Percentiles rank a stretch among this genome's conserved stretches.
phyloP scores from a whole-genome alignment of 441 rosid genomes.

The Bruguiera hainesii region DNA sequence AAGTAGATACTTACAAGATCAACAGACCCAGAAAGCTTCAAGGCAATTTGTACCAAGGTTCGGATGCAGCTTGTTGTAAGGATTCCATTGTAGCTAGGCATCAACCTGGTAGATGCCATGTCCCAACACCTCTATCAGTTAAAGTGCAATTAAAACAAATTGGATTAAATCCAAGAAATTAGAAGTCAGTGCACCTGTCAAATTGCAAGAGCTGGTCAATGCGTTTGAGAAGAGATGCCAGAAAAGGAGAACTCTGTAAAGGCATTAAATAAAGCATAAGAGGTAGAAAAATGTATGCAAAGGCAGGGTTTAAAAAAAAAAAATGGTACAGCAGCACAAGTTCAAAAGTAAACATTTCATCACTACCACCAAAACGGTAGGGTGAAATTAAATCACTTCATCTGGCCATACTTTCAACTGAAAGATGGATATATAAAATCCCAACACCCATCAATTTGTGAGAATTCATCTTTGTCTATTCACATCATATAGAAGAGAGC shows the following conservation, averaged over 20 bases:
- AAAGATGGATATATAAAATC: neutral
- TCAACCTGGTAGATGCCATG: constrained; percentile 53
- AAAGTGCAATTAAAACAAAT: constrained; percentile 11
- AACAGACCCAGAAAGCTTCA: constrained; percentile 77
- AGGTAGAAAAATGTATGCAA: constrained; percentile 8
- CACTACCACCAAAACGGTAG: too few species aligned
- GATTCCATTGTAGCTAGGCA: constrained; percentile 96
- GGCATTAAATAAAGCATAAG: constrained; percentile 24
- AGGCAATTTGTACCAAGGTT: constrained; percentile 79
- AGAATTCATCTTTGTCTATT: neutral
- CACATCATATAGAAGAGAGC: too few species aligned
- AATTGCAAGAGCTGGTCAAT: constrained; percentile 93
- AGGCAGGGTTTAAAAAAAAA: neutral
- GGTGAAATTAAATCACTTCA: neutral
- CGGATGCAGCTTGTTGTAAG: constrained; percentile 92
- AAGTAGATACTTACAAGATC: constrained; percentile 56
- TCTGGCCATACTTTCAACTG: neutral
- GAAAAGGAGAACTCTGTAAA: constrained; percentile 70
- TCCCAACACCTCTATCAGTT: constrained; percentile 22
- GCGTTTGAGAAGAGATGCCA: constrained; percentile 95
- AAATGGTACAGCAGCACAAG: neutral
- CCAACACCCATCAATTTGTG: neutral
- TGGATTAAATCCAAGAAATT: constrained; percentile 14
- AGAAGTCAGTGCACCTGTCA: constrained; percentile 62
- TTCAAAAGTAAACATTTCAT: neutral